Conservation (phyloP, 2,329 filamentous ascomycete genomes). For the Fusarium sp. region DNA sequence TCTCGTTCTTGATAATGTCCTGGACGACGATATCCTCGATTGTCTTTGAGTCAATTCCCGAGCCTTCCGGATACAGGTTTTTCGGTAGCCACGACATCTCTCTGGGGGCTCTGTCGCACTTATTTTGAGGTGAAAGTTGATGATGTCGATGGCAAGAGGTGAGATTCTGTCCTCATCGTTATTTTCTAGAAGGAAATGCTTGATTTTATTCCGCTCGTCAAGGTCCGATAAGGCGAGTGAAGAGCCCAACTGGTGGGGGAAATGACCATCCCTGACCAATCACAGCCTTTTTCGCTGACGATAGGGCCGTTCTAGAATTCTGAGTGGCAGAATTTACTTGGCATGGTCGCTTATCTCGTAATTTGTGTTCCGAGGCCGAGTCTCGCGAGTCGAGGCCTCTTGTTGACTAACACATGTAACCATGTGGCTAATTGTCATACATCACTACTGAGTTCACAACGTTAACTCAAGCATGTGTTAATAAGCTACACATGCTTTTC, state of each 20-base stretch:
- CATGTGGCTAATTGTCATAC: not conserved
- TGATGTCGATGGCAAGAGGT: slow-evolving; percentile 14
- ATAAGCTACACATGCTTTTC: not conserved
- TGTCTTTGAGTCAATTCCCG: slow-evolving; percentile 1
- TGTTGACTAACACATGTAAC: not conserved
- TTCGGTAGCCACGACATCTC: slow-evolving; percentile 3
- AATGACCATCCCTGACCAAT: slow-evolving; percentile 8
- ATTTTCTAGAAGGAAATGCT: slow-evolving; percentile 7
- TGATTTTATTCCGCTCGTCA: slow-evolving; percentile 23
- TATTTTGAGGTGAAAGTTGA: not conserved
- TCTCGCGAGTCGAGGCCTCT: slow-evolving; percentile 3
- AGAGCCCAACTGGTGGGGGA: slow-evolving; percentile 21
- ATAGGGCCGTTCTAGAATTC: slow-evolving; percentile 29
- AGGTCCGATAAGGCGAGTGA: slow-evolving; percentile 25
- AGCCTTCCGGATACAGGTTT: not conserved
- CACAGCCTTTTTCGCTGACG: not conserved
- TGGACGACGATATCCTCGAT: slow-evolving; percentile 20
- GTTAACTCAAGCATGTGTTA: not conserved
- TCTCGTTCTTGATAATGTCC: slow-evolving; percentile 24
- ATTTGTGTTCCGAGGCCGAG: not conserved
- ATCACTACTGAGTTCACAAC: not conserved
- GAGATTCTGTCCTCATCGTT: slow-evolving; percentile 13
- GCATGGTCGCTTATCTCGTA: slow-evolving; percentile 17
- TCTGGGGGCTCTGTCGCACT: not conserved
- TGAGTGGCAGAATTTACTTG: slow-evolving; percentile 7